Conservation (phyloP, 768 basidiomycete species). For the Collybia nuda region DNA sequence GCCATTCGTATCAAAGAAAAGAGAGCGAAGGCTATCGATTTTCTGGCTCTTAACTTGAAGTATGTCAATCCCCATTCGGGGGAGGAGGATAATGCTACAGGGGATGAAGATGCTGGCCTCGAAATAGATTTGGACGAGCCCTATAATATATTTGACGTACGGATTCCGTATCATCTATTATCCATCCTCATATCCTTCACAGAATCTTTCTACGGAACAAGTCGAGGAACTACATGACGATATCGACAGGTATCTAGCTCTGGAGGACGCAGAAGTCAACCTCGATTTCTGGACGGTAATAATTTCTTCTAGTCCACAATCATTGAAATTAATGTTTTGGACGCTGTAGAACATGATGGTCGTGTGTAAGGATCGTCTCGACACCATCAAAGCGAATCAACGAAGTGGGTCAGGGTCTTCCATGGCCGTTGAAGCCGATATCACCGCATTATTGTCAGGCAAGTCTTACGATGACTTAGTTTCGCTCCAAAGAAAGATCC, state of each 20-base stretch:
- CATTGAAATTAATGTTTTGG: neutral
- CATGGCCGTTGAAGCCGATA: slow-evolving; percentile 82
- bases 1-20: slow-evolving; percentile 95
- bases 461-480: slow-evolving; percentile 86
- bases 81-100: slow-evolving; percentile 49
- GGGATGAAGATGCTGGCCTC: slow-evolving; percentile 79
- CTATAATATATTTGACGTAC: slow-evolving; percentile 93
- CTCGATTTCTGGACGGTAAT: slow-evolving; percentile 97
- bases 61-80: slow-evolving; percentile 77
- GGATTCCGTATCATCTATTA: slow-evolving; percentile 24
- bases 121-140: slow-evolving; percentile 99
- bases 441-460: slow-evolving; percentile 75
- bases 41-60: slow-evolving; percentile 91
- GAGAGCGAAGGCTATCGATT: slow-evolving; percentile 98
- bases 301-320: slow-evolving; percentile 3
- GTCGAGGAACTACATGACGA: slow-evolving; percentile 93
- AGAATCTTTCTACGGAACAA: slow-evolving; percentile 87
- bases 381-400: slow-evolving; percentile 63
- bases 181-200: slow-evolving; percentile 9
- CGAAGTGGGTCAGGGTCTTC: slow-evolving; percentile 69
- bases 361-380: slow-evolving; percentile 88
- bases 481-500: slow-evolving; percentile 81
- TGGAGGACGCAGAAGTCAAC: slow-evolving; percentile 83
- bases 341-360: slow-evolving; percentile 88
- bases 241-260: slow-evolving; percentile 85